Evolutionary conservation across 1,284 basidiomycete species (phyloP).

Genomic region (Meira miltonrushii): DNA sequence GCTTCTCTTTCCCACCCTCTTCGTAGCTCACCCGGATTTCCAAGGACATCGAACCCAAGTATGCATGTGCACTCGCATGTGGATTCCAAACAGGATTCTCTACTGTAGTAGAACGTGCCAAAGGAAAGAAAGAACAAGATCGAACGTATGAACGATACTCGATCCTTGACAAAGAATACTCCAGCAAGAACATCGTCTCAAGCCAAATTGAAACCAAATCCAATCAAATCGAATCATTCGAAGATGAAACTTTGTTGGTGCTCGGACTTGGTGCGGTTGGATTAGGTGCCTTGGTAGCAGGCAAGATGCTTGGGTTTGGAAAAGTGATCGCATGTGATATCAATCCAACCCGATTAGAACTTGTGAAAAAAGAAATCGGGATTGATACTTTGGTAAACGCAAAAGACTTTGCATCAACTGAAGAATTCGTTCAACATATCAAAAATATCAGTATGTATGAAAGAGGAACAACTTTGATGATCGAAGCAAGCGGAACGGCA

Average conservation of each 20-base stretch:
- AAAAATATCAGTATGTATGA: background rate
- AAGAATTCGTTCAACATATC: background rate
- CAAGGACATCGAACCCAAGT: background rate
- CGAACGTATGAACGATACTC: background rate
- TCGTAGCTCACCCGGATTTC: background rate
- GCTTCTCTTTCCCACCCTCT: too few species aligned
- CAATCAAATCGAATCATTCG: background rate
- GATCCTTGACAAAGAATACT: background rate
- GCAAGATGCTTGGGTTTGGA: background rate
- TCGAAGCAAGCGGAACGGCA: background rate
- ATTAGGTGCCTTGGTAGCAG: background rate
- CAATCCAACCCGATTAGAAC: background rate
- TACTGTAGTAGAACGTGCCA: background rate
- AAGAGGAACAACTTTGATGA: background rate
- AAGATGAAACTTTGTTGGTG: background rate
- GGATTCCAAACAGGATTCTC: background rate
- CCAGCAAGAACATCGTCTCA: too few species aligned
- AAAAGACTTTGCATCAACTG: background rate
- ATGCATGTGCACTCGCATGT: background rate
- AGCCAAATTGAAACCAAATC: background rate
- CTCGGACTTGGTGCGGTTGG: background rate
- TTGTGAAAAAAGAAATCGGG: background rate
- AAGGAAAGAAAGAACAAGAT: background rate
- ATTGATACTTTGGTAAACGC: background rate
- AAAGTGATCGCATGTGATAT: background rate